Percentiles rank a stretch among this genome's conserved stretches.
phyloP scores from a whole-genome alignment of 768 basidiomycete genomes.

The Pluteus cervinus region DNA sequence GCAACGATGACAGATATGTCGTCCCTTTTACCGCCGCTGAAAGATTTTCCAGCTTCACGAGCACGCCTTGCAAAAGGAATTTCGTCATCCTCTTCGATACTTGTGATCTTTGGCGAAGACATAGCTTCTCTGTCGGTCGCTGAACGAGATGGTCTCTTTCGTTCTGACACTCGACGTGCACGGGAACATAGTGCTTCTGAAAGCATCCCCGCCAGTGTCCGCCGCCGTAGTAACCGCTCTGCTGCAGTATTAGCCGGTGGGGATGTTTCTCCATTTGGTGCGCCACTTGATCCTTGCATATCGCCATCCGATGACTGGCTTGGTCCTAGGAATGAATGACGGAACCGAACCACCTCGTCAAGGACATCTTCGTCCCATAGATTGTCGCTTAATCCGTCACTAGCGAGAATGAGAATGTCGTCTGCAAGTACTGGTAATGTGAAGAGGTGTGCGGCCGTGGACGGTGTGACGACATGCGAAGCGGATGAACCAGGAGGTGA shows the following conservation, averaged over 20 bases:
- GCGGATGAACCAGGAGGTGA: too few relatives aligned
- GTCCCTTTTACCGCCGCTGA: constrained; percentile 81
- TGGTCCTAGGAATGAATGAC: constrained; percentile 14
- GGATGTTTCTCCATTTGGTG: background rate
- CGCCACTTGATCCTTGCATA: background rate
- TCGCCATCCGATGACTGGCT: too few relatives aligned
- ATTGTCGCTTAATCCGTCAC: constrained; percentile 81
- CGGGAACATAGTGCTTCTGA: constrained; percentile 79
- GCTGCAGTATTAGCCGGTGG: constrained; percentile 5
- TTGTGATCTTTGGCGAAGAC: background rate
- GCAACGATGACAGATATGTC: constrained; percentile 36
- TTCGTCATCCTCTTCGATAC: constrained; percentile 33
- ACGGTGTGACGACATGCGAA: constrained; percentile 18
- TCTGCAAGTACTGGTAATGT: constrained; percentile 63
- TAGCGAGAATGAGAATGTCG: constrained; percentile 77
- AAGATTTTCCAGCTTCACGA: constrained; percentile 62
- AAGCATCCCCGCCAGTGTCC: constrained; percentile 61
- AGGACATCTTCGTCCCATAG: constrained; percentile 85
- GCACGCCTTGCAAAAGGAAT: constrained; percentile 85
- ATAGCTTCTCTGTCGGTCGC: background rate
- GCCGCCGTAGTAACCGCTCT: constrained; percentile 31
- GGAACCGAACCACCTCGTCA: constrained; percentile 69
- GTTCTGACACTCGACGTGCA: constrained; percentile 64
- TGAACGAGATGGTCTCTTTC: constrained; percentile 7
- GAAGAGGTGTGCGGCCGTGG: constrained; percentile 60